These are phyloP conservation scores for Corallochytrium limacisporum DNA, from an alignment of 78 protist species.

Conservation along the genomic window DNA sequence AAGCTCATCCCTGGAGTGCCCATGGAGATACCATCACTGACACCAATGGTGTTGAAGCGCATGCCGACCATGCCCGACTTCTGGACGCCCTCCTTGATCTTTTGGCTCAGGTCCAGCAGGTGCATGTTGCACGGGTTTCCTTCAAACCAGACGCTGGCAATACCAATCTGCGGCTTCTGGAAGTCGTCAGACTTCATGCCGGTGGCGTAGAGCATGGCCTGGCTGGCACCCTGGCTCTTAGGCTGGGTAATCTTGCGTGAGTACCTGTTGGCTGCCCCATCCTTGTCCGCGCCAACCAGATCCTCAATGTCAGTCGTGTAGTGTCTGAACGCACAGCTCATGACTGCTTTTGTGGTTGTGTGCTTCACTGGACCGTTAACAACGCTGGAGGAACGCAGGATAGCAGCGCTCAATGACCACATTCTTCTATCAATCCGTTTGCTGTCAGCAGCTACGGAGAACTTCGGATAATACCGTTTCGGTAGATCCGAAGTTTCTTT, in stretches of 20 bases:
- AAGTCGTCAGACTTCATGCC: slow-evolving; percentile 30
- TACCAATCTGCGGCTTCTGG: slow-evolving; percentile 51
- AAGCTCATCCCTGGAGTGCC: slow-evolving; percentile 58
- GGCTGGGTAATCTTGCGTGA: slow-evolving; percentile 38
- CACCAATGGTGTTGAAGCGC: slow-evolving; percentile 67
- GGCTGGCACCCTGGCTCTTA: slow-evolving; percentile 49
- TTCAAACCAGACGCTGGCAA: slow-evolving; percentile 57
- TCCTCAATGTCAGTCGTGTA: too few species aligned
- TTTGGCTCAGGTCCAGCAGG: slow-evolving; percentile 25
- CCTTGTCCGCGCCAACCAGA: too few species aligned
- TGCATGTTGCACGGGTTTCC: slow-evolving; percentile 51
- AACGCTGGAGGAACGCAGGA: too few species aligned
- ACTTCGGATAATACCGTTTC: too few species aligned
- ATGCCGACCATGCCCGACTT: slow-evolving; percentile 38
- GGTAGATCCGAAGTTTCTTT: too few species aligned
- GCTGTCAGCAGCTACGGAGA: too few species aligned
- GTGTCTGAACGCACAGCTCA: too few species aligned
- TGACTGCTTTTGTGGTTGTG: too few species aligned
- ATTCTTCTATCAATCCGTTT: too few species aligned
- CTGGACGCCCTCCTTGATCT: slow-evolving; percentile 27
- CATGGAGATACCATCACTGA: slow-evolving; percentile 54
- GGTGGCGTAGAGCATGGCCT: slow-evolving; percentile 59
- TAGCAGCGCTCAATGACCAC: too few species aligned
- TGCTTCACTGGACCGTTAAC: too few species aligned
- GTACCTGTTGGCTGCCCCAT: slow-evolving; percentile 21